phyloP scores from a whole-genome alignment of 768 basidiomycete genomes.

The Termitomyces heimii region DNA sequence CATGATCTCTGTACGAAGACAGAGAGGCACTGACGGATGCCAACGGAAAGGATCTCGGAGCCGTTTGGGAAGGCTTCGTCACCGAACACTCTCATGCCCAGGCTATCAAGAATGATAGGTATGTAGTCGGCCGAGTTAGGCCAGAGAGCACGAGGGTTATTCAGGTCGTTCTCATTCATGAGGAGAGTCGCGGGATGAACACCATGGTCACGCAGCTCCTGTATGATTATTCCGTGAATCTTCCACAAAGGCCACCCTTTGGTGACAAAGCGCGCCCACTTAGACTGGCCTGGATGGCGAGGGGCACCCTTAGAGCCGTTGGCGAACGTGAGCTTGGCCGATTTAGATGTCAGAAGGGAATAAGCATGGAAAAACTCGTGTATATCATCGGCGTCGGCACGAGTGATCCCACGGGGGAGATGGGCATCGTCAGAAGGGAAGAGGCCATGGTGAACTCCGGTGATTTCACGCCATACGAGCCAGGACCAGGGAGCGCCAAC shows the following conservation, averaged over 20 bases:
- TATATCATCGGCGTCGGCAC: conserved; percentile 3
- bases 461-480: conserved; percentile 15
- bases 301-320: background rate
- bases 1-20: conserved; percentile 1
- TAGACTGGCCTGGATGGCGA: conserved; percentile 10
- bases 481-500: conserved; percentile 13
- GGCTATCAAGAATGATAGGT: conserved; percentile 2
- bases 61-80: background rate
- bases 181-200: conserved; percentile 12
- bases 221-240: conserved; percentile 10
- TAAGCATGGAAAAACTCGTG: conserved; percentile 12
- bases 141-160: background rate
- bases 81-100: conserved; percentile 7
- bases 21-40: background rate
- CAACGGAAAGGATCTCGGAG: background rate
- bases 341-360: background rate
- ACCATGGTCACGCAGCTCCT: conserved; percentile 2
- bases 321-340: background rate
- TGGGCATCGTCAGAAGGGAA: conserved; percentile 14
- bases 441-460: conserved; percentile 16
- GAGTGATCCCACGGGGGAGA: conserved; percentile 14
- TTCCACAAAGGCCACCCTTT: conserved; percentile 8
- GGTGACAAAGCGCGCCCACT: conserved; percentile 10
- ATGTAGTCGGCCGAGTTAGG: conserved; percentile 5
- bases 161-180: background rate